phyloP scores from a whole-genome alignment of 768 basidiomycete species.

The Phylloporus arenicola region DNA sequence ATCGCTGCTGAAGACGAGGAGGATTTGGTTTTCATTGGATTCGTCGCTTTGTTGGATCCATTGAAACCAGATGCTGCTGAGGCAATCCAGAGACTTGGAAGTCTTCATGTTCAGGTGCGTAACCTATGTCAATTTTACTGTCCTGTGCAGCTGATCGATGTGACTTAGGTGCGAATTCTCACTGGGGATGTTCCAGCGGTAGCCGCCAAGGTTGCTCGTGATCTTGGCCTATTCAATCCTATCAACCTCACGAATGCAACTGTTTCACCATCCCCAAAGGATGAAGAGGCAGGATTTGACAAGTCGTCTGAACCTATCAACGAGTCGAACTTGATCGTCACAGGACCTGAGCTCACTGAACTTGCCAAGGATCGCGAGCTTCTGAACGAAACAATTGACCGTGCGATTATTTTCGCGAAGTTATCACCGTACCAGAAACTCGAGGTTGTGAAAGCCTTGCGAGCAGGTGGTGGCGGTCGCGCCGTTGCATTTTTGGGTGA shows the following conservation, averaged over 20 bases:
- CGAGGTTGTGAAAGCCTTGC: constrained; percentile 29
- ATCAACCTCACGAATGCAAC: constrained; percentile 11
- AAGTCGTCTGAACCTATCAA: constrained; percentile 2
- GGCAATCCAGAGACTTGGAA: constrained; percentile 25
- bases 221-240: constrained; percentile 29
- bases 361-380: constrained; percentile 27
- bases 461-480: constrained; percentile 21
- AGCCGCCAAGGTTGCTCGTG: constrained; percentile 35
- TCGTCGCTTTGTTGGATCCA: constrained; percentile 27
- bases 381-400: constrained; percentile 25
- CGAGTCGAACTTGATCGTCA: constrained; percentile 25
- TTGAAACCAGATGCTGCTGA: constrained; percentile 30
- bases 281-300: constrained; percentile 21
- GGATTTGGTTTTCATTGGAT: constrained; percentile 28
- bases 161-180: constrained; percentile 30
- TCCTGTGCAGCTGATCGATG: constrained; percentile 5
- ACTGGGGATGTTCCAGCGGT: constrained; percentile 33
- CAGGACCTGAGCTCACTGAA: constrained; percentile 24
- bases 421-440: constrained; percentile 31
- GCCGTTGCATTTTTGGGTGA: constrained; percentile 30
- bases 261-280: constrained; percentile 13
- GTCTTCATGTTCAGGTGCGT: constrained; percentile 27
- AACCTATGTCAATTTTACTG: background rate
- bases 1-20: constrained; percentile 24
- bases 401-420: constrained; percentile 29